Evolutionary conservation across 495 filamentous ascomycete genomes (phyloP), one percentile per base, ranked within the genome.

Genomic region (Penicillium diatomitis): DNA sequence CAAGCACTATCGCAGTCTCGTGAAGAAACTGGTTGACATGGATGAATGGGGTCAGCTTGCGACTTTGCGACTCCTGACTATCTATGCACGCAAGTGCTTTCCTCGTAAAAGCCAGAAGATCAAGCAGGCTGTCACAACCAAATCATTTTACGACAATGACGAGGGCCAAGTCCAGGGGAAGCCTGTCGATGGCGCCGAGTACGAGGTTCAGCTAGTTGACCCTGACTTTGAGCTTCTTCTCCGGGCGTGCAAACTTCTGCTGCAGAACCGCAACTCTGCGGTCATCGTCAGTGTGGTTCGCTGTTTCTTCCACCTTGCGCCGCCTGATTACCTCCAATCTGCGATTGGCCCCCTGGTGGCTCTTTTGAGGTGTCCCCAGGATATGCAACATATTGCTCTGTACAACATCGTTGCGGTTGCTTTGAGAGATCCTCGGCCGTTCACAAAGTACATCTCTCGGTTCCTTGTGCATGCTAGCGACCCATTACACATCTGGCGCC

Each of bases 41-140:
- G 92, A 98, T 66, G 92, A 98, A 65, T 98, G 92, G 92, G 84
- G 88, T 39, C 92, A 98, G 65, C 65, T 96, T 3, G 84, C 86
- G 0, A 86, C 85, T 7, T 54, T 97, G 55, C 79, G 81, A 40
- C 67, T 97, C 49, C 80, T 97, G 78, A 85, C 83, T 4, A 63
- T 82, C 29, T 98, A 98, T 57, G 82, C 87, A 4, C 80, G 92
- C 29, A 83, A 81, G 67, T 96, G 88, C 69, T 98, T 98, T 58
- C 92, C 92, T 4, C 74, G 74, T 32, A 79, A 80, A 64, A 87
- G 70, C 29, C 67, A 67, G 52, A 76, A 63, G 51, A 66, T 74
- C 3, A 84, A 76, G 52, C 76, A 68, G 27, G 62, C 70, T 0
- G 41, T 44, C 41, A 72, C 75, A 32, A 64, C 74, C 0, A 82